Evolutionary conservation across 2,329 filamentous ascomycete species (phyloP).

Genomic region (Elsinoe ampelina): DNA sequence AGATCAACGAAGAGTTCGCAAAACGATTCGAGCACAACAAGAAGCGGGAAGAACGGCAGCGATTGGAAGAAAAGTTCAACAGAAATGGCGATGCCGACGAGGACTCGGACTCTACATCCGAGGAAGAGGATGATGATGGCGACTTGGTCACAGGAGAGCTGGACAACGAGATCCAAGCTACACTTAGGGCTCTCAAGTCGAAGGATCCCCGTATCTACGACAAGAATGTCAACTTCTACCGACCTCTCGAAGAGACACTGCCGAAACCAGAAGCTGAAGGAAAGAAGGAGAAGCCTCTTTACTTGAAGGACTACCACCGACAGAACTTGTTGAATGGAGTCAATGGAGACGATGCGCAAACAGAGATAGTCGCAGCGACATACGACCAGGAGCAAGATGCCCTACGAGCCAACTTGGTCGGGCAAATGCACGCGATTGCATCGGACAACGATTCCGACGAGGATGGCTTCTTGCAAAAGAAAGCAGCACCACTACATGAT

Average conservation of each 20-base stretch:
- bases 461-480: conserved; percentile 66
- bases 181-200: conserved; percentile 73
- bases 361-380: conserved; percentile 47
- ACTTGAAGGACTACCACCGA: conserved; percentile 81
- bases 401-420: conserved; percentile 66
- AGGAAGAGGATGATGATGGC: conserved; percentile 83
- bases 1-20: conserved; percentile 86
- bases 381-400: conserved; percentile 84
- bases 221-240: conserved; percentile 67
- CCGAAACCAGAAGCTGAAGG: conserved; percentile 21
- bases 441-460: conserved; percentile 41
- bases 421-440: conserved; percentile 64
- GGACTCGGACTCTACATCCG: conserved; percentile 53
- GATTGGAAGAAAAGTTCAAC: conserved; percentile 77
- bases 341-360: conserved; percentile 48
- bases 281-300: conserved; percentile 65
- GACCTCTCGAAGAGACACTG: conserved; percentile 46
- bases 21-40: conserved; percentile 92
- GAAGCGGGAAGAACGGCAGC: conserved; percentile 78
- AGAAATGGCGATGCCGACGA: conserved; percentile 42
- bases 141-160: conserved; percentile 77
- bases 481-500: conserved; percentile 40
- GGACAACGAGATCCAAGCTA: conserved; percentile 79
- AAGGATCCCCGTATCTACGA: conserved; percentile 93
- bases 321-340: conserved; percentile 71